Evolutionary conservation across 306 rosid genomes (phyloP).

Genomic region (Biancaea sappan): DNA sequence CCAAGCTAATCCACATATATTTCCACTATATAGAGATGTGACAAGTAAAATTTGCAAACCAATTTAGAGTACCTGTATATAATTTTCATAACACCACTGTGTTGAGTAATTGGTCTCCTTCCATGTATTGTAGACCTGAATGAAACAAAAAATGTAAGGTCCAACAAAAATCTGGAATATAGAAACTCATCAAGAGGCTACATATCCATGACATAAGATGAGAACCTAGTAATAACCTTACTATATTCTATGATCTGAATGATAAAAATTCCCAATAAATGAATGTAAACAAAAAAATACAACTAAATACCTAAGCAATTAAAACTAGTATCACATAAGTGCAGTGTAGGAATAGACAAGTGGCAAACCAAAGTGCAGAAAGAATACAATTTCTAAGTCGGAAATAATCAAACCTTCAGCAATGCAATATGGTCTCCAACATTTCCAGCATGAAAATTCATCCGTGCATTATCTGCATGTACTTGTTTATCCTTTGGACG

Average conservation of each 20-base stretch:
- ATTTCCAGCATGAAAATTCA: conserved; percentile 91
- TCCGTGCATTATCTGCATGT: conserved; percentile 89
- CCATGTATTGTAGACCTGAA: conserved; percentile 93
- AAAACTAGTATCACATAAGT: conserved; percentile 17
- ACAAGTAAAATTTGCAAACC: conserved; percentile 16
- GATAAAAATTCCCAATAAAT: conserved; percentile 4
- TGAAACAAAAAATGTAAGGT: background rate
- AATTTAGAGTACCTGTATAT: conserved; percentile 68
- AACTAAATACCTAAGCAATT: background rate
- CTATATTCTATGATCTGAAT: background rate
- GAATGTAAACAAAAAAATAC: conserved; percentile 6
- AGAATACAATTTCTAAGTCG: background rate
- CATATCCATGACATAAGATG: background rate
- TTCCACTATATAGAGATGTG: background rate
- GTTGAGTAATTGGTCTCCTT: conserved; percentile 95
- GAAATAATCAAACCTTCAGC: conserved; percentile 60
- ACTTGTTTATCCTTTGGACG: conserved; percentile 99
- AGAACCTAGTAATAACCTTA: background rate
- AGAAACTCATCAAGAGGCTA: conserved; percentile 6
- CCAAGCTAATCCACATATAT: conserved; percentile 7
- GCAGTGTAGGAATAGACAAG: conserved; percentile 27
- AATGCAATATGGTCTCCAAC: conserved; percentile 92
- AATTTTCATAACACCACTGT: conserved; percentile 95
- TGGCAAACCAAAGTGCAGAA: conserved; percentile 1
- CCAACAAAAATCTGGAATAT: conserved; percentile 17